These are phyloP conservation scores for Fomitopsis pinicola DNA, from an alignment of 1,284 basidiomycete genomes.

Conservation along the genomic window DNA sequence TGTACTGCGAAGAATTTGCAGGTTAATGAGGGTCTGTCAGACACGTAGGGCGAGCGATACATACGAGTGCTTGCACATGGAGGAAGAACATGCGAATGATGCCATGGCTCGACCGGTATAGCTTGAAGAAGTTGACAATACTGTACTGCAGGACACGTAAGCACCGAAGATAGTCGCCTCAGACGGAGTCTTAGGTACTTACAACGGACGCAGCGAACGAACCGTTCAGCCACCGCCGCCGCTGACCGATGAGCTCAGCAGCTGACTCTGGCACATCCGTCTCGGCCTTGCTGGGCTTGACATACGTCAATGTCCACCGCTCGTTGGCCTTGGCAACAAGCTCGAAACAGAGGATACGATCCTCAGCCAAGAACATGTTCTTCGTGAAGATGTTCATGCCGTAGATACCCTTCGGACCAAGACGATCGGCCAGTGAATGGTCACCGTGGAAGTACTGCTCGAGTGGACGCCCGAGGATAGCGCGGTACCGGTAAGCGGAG, in stretches of 20 bases:
- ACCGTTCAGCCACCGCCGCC: constrained; percentile 94
- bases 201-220: constrained; percentile 95
- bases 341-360: constrained; percentile 96
- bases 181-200: constrained; percentile 27
- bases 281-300: constrained; percentile 94
- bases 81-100: constrained; percentile 92
- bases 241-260: constrained; percentile 91
- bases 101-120: constrained; percentile 84
- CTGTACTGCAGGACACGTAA: constrained; percentile 58
- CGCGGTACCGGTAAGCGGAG: constrained; percentile 89
- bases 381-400: constrained; percentile 98
- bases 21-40: not conserved
- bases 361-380: constrained; percentile 95
- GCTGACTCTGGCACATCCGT: constrained; percentile 92
- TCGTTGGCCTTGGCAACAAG: constrained; percentile 88
- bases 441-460: constrained; percentile 99
- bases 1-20: constrained; percentile 47
- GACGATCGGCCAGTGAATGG: constrained; percentile 87
- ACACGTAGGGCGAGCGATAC: constrained; percentile 24
- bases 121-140: constrained; percentile 89
- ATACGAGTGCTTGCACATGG: constrained; percentile 85
- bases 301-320: constrained; percentile 89
- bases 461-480: constrained; percentile 88
- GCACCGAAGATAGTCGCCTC: not conserved
- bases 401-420: constrained; percentile 92